phyloP scores from a whole-genome alignment of 495 filamentous ascomycete genomes.

The Neurospora discreta region DNA sequence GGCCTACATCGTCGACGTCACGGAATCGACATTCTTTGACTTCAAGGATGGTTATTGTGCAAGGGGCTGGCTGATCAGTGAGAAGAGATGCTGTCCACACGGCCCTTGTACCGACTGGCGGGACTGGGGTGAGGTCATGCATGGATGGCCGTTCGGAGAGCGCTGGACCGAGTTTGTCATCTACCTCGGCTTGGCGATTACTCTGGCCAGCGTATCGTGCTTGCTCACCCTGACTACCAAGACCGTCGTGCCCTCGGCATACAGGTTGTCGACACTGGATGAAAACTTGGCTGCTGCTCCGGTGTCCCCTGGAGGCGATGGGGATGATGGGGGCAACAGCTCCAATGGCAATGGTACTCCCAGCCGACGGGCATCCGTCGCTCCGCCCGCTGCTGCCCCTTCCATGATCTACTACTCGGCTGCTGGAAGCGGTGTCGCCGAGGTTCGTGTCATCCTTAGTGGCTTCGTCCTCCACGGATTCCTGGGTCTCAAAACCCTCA shows the following conservation, averaged over 20 bases:
- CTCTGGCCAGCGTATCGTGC: conserved; percentile 66
- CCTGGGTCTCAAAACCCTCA: conserved; percentile 76
- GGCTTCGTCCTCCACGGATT: conserved; percentile 97
- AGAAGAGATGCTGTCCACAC: conserved; percentile 66
- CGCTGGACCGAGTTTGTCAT: conserved; percentile 61
- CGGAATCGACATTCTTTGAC: conserved; percentile 76
- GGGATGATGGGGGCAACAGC: conserved; percentile 17
- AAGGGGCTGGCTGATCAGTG: conserved; percentile 57
- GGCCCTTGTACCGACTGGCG: conserved; percentile 60
- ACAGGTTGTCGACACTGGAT: conserved; percentile 77
- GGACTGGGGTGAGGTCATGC: conserved; percentile 62
- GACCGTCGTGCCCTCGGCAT: conserved; percentile 80
- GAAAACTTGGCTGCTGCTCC: conserved; percentile 51
- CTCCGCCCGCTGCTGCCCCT: conserved; percentile 31
- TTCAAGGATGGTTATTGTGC: conserved; percentile 83
- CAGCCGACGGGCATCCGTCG: conserved; percentile 18
- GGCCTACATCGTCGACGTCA: conserved; percentile 82
- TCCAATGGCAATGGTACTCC: not conserved
- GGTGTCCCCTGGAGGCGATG: conserved; percentile 24
- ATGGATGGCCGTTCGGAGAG: conserved; percentile 39
- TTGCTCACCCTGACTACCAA: conserved; percentile 75
- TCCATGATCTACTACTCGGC: conserved; percentile 93
- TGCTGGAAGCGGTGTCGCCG: conserved; percentile 91
- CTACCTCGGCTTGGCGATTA: conserved; percentile 59
- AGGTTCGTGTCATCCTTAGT: conserved; percentile 94